Base-by-base conservation (phyloP, 2,329 filamentous ascomycete genomes). In the Verticillium albo-atrum region DNA sequence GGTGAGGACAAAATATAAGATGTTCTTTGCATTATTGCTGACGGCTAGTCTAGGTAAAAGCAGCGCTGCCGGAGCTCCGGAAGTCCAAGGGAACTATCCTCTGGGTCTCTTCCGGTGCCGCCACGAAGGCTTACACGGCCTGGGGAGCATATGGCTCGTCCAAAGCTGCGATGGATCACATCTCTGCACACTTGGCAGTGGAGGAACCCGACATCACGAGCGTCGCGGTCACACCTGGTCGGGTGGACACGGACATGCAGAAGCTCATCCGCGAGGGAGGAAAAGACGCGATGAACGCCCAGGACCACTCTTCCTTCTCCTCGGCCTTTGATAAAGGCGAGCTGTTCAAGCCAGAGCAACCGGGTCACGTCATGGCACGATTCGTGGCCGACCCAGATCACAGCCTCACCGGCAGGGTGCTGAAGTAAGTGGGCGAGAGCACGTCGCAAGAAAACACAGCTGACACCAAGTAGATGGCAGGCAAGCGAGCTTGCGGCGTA, bases 201-300 rank as follows among this genome's bases (percentile, higher is more conserved):
- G 93, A 97, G 70, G 93, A 97, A 72, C 86, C 89, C 1, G 80
- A 87, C 15, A 86, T 97, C 52, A 90, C 84, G 0, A 87, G 85
- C 14, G 75, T 97, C 0, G 81, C 90, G 0, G 78, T 97, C 34
- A 81, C 88, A 4, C 93, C 93, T 0, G 93, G 93, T 2, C 86
- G 90, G 53, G 89, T 96, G 7, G 90, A 97, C 69, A 97, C 93
- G 0, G 89, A 89, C 56, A 97, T 97, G 93, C 93, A 97, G 72
- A 82, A 82, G n/a, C 83, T 89, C 60, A 84, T 99, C 60, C 81
- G 95, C 56, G 87, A 92, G 54, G 71, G 75, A 3, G 83, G 80
- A 51, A 72, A 75, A 37, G 69, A 71, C 2, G 73, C 72, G 58
- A 87, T 87, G 84, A 68, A 78, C 55, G 71, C 78, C 58, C 70